Conservation (phyloP, 2,329 filamentous ascomycete species). For the Ceratocystis cubensis region DNA sequence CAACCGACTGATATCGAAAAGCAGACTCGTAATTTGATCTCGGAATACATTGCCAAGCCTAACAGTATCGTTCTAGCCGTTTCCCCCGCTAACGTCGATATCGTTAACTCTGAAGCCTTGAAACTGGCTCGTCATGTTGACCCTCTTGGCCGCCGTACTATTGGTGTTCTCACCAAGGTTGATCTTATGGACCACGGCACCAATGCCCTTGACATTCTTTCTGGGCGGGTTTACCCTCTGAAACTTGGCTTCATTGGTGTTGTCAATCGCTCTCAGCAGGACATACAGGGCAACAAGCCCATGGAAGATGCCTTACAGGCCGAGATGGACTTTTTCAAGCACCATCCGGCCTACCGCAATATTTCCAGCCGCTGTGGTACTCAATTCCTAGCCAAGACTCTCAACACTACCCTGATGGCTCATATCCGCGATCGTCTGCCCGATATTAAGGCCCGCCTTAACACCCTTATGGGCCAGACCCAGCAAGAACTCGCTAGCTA, state of each 20-base stretch:
- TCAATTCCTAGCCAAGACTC: constrained; percentile 81
- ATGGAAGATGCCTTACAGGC: constrained; percentile 81
- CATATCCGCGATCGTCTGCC: constrained; percentile 93
- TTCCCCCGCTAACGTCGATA: constrained; percentile 92
- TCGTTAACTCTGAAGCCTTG: constrained; percentile 94
- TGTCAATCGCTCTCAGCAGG: constrained; percentile 94
- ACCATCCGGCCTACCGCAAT: constrained; percentile 93
- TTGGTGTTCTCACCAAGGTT: constrained; percentile 91
- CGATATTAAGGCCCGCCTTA: constrained; percentile 94
- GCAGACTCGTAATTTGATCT: constrained; percentile 89
- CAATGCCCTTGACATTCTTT: constrained; percentile 94
- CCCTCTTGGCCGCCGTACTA: constrained; percentile 82
- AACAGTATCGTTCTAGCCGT: constrained; percentile 97
- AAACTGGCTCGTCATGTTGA: constrained; percentile 97
- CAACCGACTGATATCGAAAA: constrained; percentile 97
- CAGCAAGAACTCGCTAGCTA: constrained; percentile 97
- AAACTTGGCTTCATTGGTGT: constrained; percentile 97
- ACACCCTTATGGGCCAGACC: constrained; percentile 98
- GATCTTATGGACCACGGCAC: constrained; percentile 99
- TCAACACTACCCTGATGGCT: constrained; percentile 89
- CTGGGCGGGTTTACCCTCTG: constrained; percentile 86
- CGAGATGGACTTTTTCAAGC: constrained; percentile 89
- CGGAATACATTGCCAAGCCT: constrained; percentile 96
- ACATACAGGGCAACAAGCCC: constrained; percentile 93
- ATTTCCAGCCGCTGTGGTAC: constrained; percentile 90